Percentiles rank a stretch among this genome's conserved stretches.
These are phyloP conservation scores for Trichophyton mentagrophytes DNA, from an alignment of 2,329 filamentous ascomycete genomes.

Conservation along the genomic window DNA sequence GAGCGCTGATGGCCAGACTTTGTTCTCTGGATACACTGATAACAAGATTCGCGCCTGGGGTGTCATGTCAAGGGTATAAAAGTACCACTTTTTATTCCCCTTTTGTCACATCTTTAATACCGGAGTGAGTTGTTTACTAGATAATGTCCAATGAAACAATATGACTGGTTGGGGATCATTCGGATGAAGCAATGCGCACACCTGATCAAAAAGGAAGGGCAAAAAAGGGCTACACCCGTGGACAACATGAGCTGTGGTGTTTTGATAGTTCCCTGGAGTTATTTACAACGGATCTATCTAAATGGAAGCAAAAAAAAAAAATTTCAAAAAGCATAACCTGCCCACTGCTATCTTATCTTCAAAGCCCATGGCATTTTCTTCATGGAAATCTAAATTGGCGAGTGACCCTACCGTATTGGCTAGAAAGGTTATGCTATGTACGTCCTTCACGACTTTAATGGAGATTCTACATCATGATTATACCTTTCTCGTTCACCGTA, in stretches of 20 bases:
- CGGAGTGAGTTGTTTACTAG: constrained; percentile 5
- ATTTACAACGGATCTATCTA: constrained; percentile 3
- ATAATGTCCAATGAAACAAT: constrained; percentile 6
- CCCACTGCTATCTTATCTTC: neutral
- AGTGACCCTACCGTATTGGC: neutral
- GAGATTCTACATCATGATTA: neutral
- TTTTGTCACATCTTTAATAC: constrained; percentile 4
- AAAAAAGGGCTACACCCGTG: constrained; percentile 1
- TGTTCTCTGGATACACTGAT: constrained; percentile 99
- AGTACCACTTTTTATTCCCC: neutral
- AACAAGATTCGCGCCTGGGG: constrained; percentile 98
- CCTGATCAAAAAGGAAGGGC: neutral
- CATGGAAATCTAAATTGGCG: neutral
- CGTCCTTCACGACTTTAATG: neutral
- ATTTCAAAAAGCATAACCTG: neutral
- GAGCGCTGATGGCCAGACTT: constrained; percentile 95
- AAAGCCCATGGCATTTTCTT: neutral
- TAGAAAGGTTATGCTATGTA: constrained; percentile 2
- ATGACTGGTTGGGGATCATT: constrained; percentile 6
- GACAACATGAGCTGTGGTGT: neutral
- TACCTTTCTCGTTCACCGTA: neutral
- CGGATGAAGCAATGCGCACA: constrained; percentile 2
- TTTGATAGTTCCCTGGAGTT: neutral
- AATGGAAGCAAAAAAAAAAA: constrained; percentile 4
- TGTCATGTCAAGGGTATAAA: constrained; percentile 36